phyloP scores from a whole-genome alignment of 805 yeast genomes.

The Lipomyces sp. region DNA sequence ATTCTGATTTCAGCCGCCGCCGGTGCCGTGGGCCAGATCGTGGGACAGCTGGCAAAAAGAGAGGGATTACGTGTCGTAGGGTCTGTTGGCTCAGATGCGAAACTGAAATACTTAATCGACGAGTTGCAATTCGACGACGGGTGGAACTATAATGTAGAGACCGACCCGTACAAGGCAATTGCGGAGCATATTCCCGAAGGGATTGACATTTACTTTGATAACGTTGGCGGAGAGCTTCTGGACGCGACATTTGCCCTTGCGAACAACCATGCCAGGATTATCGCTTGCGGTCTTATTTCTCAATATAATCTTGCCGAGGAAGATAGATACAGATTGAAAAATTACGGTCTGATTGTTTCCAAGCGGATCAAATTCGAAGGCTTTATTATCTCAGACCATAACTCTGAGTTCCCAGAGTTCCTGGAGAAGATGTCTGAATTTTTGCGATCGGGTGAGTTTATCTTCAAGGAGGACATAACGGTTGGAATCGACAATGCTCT shows the following conservation, averaged over 20 bases:
- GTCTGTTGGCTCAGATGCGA: conserved; percentile 58
- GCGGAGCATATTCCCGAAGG: conserved; percentile 45
- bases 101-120: conserved; percentile 52
- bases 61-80: conserved; percentile 58
- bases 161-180: conserved; percentile 40
- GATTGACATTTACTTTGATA: conserved; percentile 56
- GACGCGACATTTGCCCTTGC: conserved; percentile 44
- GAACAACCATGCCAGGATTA: conserved; percentile 40
- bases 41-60: conserved; percentile 55
- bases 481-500: conserved; percentile 27
- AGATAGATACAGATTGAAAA: conserved; percentile 38
- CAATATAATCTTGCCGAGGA: conserved; percentile 49
- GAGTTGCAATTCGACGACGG: conserved; percentile 52
- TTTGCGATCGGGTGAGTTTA: conserved; percentile 18
- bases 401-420: conserved; percentile 30
- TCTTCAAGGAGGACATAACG: conserved; percentile 19
- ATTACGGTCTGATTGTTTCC: conserved; percentile 46
- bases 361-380: conserved; percentile 55
- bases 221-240: conserved; percentile 61
- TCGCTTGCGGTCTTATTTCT: conserved; percentile 65
- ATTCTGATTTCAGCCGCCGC: no score
- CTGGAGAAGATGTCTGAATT: conserved; percentile 3
- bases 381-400: conserved; percentile 47
- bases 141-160: conserved; percentile 51
- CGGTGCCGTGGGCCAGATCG: no score